These are phyloP conservation scores for Sutorius australiensis DNA, from an alignment of 768 basidiomycete genomes.

Conservation along the genomic window DNA sequence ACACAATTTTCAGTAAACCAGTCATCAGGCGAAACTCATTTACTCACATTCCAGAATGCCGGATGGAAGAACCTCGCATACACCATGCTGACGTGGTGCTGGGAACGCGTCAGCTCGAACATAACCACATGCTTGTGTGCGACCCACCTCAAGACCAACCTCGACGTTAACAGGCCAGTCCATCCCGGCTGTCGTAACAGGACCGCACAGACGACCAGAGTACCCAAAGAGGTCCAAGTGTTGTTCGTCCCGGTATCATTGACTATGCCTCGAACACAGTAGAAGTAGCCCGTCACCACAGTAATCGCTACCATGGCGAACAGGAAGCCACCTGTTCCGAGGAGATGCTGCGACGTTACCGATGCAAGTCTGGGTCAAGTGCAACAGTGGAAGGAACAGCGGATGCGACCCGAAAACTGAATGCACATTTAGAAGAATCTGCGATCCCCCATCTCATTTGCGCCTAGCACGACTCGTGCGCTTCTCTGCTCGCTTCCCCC, in stretches of 20 bases:
- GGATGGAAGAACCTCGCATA: slow-evolving; percentile 24
- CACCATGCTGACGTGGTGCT: slow-evolving; percentile 18
- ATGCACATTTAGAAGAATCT: no score
- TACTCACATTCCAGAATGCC: slow-evolving; percentile 17
- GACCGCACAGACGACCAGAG: slow-evolving; percentile 12
- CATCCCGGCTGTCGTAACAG: not conserved
- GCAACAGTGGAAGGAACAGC: slow-evolving; percentile 2
- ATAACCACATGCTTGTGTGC: not conserved
- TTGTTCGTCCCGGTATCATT: not conserved
- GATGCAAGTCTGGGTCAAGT: not conserved
- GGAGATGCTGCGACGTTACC: not conserved
- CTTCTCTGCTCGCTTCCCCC: no score
- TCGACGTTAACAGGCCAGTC: slow-evolving; percentile 8
- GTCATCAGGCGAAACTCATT: not conserved
- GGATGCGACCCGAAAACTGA: no score
- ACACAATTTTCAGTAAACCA: not conserved
- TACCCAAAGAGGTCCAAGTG: slow-evolving; percentile 4
- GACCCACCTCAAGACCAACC: slow-evolving; percentile 8
- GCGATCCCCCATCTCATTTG: no score
- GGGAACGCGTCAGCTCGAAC: not conserved
- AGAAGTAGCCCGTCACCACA: slow-evolving; percentile 14
- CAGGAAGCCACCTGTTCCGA: slow-evolving; percentile 14
- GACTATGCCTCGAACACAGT: not conserved
- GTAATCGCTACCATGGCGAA: slow-evolving; percentile 13
- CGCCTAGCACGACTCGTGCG: no score